Base-by-base conservation (phyloP, 176 grass and related monocot genomes). In the Lolium perenne region DNA sequence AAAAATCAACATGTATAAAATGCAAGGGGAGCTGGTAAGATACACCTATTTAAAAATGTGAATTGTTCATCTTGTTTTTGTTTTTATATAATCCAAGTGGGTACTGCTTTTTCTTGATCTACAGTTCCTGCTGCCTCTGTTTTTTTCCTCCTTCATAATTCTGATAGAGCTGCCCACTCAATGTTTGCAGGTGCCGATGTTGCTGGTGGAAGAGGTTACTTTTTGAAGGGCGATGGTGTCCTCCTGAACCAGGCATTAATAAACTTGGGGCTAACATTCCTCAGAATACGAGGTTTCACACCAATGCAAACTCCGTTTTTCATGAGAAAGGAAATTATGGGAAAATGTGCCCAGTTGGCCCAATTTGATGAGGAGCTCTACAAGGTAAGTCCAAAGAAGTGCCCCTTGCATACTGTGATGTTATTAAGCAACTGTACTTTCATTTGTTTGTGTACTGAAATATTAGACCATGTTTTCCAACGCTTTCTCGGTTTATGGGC, bases 311-410 rank as follows among this genome's bases (percentile, higher is more conserved):
- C 96, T 61, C 96, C 93, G 10, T 94, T 98, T 86, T 98, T 98
- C 79, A 98, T 43, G 41, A 43, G 41, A 43, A 43, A 96, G 70
- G 94, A 99, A 26, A 87, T 92, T 22, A 96, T 99, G 97, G 97
- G 57, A 86, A 99, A 96, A 92, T 99, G 97, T 86, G 94, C 94
- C 26, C 97, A 99, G 25, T 68, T 99, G 50, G 90, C 94, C 50
- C 92, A 99, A 49, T 99, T 99, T 69, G 97, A 99, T 26, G 94
- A 94, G 60, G 97, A 99, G 78, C 90, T 99, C 60, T 99, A 96
- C 82, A 99, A 96, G 79, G 97, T 91, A 87, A 82, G 87, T 5
- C 56, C 17, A 18, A 61, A 58, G 18, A 77, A 58, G 21, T 60
- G 32, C 32, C 32, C 32, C 32, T 35, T 35, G 32, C 32, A 2